Evolutionary conservation across 2,329 filamentous ascomycete species (phyloP).

Genomic region (Claviceps maximensis): DNA sequence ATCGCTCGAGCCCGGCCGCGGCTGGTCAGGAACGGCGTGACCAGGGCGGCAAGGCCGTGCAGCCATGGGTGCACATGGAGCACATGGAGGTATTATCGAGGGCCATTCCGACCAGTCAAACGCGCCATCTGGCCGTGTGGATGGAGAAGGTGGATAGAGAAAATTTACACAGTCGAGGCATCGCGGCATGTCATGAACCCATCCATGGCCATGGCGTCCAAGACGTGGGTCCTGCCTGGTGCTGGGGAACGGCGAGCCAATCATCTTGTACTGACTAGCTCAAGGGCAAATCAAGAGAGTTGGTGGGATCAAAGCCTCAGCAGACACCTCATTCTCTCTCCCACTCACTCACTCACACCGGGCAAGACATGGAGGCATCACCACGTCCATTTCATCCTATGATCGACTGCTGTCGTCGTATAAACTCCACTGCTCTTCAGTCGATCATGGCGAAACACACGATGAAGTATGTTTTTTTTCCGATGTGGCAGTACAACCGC

Average conservation of each 20-base stretch:
- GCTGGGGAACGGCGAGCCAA: not conserved
- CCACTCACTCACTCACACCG: too few relatives aligned
- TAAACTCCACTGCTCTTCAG: not conserved
- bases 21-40: not conserved
- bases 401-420: not conserved
- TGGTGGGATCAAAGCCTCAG: too few relatives aligned
- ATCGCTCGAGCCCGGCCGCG: not conserved
- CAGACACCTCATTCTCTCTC: too few relatives aligned
- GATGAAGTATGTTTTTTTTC: not conserved
- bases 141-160: not conserved
- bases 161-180: not conserved
- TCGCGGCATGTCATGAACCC: not conserved
- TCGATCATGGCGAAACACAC: not conserved
- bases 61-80: not conserved
- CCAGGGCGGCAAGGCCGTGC: not conserved
- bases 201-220: not conserved
- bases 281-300: not conserved
- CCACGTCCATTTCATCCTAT: too few relatives aligned
- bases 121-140: not conserved
- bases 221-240: too few relatives aligned
- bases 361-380: too few relatives aligned
- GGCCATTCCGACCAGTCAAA: not conserved
- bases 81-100: too few relatives aligned
- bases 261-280: not conserved
- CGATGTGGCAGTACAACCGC: not conserved